Base-by-base conservation (phyloP, 139 green algal genomes). In the Nannochloris sp. region DNA sequence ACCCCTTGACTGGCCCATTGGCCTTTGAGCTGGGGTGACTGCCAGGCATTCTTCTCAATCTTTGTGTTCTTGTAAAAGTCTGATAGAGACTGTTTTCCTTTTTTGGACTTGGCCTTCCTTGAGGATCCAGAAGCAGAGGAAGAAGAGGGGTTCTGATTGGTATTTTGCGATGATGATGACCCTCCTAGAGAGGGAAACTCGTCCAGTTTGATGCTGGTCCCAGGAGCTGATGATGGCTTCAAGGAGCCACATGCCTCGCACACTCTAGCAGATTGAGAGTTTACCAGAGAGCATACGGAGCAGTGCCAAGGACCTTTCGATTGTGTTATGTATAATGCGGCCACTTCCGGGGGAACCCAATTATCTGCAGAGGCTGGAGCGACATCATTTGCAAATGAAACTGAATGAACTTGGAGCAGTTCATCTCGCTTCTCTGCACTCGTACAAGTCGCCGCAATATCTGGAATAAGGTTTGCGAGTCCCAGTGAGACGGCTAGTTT, bases 281-380 rank as follows among this genome's bases (percentile, higher is more conserved):
- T 87, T 49, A 76, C 33, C 20, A 84, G 71, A 16, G 75, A 84
- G 65, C 82, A 87, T 0, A 48, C n/a, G 14, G 49, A 45, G 67
- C 82, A 87, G 3, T 50, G 25, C 82, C 78, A 87, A 48, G 69
- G 76, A 61, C 57, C 67, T 49, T 69, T 51, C 16, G 33, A 29
- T 1, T 80, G 67, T 12, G 60, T 59, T 10, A 72, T 77, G 3
- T 76, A 78, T 31, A 75, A 78, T 14, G 70, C 62, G 0, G 82
- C 85, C 1, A 75, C 85, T 67, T 90, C 83, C 8, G 84, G 84
- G 0, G 83, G 84, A 61, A 90, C 73, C 83, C 79, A 85, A 44
- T 33, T 49, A 56, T 26, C 49, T 26, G 29, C 5, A 20, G 31
- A 31, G 5, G 13, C 12, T 13, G 43, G 43, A 5, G 30, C 23